A percentile compares a stretch with the other conserved stretches of the same genome.
phyloP scores from a whole-genome alignment of 2,329 filamentous ascomycete species.

The Bipolaris zeicola region DNA sequence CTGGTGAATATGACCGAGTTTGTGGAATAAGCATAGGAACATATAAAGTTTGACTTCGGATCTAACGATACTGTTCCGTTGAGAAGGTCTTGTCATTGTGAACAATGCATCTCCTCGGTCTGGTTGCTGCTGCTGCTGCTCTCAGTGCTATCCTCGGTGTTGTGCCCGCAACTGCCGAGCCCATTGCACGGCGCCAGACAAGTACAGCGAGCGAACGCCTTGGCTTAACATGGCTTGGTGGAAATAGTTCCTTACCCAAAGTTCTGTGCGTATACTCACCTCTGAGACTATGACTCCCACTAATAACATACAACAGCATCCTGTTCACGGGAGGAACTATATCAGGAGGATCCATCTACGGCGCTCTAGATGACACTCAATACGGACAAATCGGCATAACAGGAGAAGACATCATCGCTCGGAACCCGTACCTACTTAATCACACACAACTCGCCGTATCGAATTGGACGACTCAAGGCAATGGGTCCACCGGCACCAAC shows the following conservation, averaged over 20 bases:
- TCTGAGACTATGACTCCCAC: background rate
- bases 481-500: slow-evolving; percentile 34
- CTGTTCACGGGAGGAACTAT: slow-evolving; percentile 39
- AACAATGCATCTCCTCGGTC: background rate
- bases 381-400: slow-evolving; percentile 32
- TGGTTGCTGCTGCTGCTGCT: background rate
- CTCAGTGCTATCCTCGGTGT: background rate
- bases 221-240: slow-evolving; percentile 28
- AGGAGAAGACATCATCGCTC: slow-evolving; percentile 34
- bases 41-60: background rate
- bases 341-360: slow-evolving; percentile 32
- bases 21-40: background rate
- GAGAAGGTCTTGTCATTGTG: background rate
- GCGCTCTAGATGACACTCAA: slow-evolving; percentile 38
- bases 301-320: slow-evolving; percentile 14
- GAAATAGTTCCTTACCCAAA: slow-evolving; percentile 32
- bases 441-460: slow-evolving; percentile 39
- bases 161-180: background rate
- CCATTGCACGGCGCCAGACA: slow-evolving; percentile 2
- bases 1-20: background rate
- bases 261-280: slow-evolving; percentile 18
- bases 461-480: slow-evolving; percentile 28
- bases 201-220: slow-evolving; percentile 31
- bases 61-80: too few relatives aligned
- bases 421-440: slow-evolving; percentile 35